A percentile compares a stretch with the other conserved stretches of the same genome.
phyloP scores from a whole-genome alignment of 1,284 basidiomycete species.

The Meripilus lineatus region DNA sequence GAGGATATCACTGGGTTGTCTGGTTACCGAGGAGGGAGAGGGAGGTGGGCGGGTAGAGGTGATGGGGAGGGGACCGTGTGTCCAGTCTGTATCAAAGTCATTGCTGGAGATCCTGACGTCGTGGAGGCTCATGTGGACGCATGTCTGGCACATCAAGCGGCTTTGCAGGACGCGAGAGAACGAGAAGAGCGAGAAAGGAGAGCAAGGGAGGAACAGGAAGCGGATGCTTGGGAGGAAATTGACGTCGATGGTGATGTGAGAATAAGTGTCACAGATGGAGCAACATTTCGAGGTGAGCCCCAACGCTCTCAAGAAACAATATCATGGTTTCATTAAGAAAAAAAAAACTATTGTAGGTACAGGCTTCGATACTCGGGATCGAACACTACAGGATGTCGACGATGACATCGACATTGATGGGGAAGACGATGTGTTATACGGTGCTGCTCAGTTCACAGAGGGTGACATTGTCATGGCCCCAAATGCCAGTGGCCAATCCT shows the following conservation, averaged over 20 bases:
- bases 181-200: slow-evolving; percentile 26
- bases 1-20: slow-evolving; percentile 35
- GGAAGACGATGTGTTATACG: slow-evolving; percentile 62
- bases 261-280: slow-evolving; percentile 29
- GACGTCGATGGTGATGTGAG: slow-evolving; percentile 27
- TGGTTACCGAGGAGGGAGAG: slow-evolving; percentile 18
- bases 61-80: slow-evolving; percentile 44
- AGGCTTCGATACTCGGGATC: slow-evolving; percentile 61
- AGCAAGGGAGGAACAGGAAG: slow-evolving; percentile 28
- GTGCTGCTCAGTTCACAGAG: slow-evolving; percentile 70
- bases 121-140: slow-evolving; percentile 73
- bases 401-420: slow-evolving; percentile 77
- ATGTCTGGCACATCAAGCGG: slow-evolving; percentile 51
- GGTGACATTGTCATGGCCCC: slow-evolving; percentile 61
- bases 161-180: slow-evolving; percentile 38
- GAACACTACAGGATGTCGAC: slow-evolving; percentile 56
- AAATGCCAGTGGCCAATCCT: slow-evolving; percentile 11
- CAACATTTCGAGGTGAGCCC: slow-evolving; percentile 34
- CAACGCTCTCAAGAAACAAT: no score
- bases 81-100: slow-evolving; percentile 55
- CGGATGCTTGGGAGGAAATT: slow-evolving; percentile 25
- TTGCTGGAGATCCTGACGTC: slow-evolving; percentile 64
- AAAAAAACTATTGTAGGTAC: slow-evolving; percentile 45
- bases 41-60: slow-evolving; percentile 24
- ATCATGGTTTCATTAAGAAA: slow-evolving; percentile 2